A percentile compares a stretch with the other conserved stretches of the same genome.
Evolutionary conservation across 1,284 basidiomycete species (phyloP).

Genomic region (Sphagnurus paluster): DNA sequence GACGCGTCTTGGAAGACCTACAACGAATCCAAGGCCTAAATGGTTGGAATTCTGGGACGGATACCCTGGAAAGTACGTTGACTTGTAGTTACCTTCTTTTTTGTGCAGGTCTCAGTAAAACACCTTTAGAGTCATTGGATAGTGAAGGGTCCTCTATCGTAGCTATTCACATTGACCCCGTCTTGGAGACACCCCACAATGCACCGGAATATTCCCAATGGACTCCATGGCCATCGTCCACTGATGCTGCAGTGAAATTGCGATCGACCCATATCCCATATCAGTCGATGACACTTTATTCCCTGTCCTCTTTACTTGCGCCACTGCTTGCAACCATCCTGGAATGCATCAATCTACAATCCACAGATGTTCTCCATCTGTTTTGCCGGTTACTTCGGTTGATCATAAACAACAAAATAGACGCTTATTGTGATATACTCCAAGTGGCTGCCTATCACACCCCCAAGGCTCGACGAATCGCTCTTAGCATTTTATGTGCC

Average conservation of each 20-base stretch:
- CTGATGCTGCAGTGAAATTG: conserved; percentile 12
- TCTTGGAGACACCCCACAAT: conserved; percentile 32
- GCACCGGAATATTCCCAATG: conserved; percentile 15
- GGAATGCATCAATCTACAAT: conserved; percentile 48
- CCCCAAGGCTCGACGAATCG: conserved; percentile 50
- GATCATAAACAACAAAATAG: conserved; percentile 62
- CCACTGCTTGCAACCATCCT: conserved; percentile 60
- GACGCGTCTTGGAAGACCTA: conserved; percentile 50
- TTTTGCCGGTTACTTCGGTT: conserved; percentile 59
- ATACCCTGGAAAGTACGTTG: conserved; percentile 13
- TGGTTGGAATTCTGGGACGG: background rate
- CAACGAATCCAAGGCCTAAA: conserved; percentile 36
- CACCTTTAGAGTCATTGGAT: conserved; percentile 7
- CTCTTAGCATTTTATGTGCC: conserved; percentile 54
- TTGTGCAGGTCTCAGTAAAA: background rate
- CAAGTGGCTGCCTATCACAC: conserved; percentile 70
- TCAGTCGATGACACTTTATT: conserved; percentile 56
- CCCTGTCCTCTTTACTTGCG: conserved; percentile 56
- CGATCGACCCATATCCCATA: conserved; percentile 58
- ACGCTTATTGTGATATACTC: conserved; percentile 68
- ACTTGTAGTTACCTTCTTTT: background rate
- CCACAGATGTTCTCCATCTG: conserved; percentile 45
- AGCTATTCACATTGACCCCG: conserved; percentile 62
- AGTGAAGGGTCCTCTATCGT: conserved; percentile 37
- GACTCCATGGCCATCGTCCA: conserved; percentile 31